Conservation (phyloP, 2,329 filamentous ascomycete species). For the Metarhizium anisopliae region DNA sequence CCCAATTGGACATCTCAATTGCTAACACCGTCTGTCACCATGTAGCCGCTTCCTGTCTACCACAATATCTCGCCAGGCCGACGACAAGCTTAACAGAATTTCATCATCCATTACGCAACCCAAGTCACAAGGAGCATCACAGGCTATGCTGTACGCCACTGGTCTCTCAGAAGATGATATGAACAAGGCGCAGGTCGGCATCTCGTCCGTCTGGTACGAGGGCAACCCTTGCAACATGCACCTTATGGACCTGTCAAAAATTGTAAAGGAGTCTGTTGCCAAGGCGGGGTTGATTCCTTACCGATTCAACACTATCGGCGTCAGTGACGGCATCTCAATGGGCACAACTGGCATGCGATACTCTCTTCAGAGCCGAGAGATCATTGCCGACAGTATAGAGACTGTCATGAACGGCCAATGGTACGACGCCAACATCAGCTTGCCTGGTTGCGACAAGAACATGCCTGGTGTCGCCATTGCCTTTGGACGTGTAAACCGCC, state of each 20-base stretch:
- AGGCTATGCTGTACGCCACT: slow-evolving; percentile 97
- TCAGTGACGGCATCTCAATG: slow-evolving; percentile 97
- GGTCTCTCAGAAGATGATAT: slow-evolving; percentile 80
- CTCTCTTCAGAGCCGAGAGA: slow-evolving; percentile 85
- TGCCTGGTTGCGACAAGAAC: slow-evolving; percentile 99
- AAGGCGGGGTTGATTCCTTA: slow-evolving; percentile 78
- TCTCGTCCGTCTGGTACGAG: slow-evolving; percentile 96
- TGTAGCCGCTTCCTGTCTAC: slow-evolving; percentile 41
- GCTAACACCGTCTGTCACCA: not conserved
- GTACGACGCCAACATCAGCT: slow-evolving; percentile 96
- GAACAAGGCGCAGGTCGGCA: slow-evolving; percentile 94
- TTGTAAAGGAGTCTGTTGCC: slow-evolving; percentile 53
- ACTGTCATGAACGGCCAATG: slow-evolving; percentile 98
- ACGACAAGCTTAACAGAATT: slow-evolving; percentile 68
- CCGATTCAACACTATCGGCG: slow-evolving; percentile 98
- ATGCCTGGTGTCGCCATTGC: slow-evolving; percentile 92
- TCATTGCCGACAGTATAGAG: slow-evolving; percentile 97
- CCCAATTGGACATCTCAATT: too few species aligned
- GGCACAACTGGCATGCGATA: slow-evolving; percentile 96
- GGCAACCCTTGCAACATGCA: slow-evolving; percentile 99
- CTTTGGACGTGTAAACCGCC: slow-evolving; percentile 90
- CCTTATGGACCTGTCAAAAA: slow-evolving; percentile 76
- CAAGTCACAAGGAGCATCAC: slow-evolving; percentile 95
- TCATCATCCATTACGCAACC: slow-evolving; percentile 85
- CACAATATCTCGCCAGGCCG: slow-evolving; percentile 36